A percentile compares a stretch with the other conserved stretches of the same genome.
Conservation (phyloP, 2,329 filamentous ascomycete genomes). For the Calonectria pseudoreteaudii region DNA sequence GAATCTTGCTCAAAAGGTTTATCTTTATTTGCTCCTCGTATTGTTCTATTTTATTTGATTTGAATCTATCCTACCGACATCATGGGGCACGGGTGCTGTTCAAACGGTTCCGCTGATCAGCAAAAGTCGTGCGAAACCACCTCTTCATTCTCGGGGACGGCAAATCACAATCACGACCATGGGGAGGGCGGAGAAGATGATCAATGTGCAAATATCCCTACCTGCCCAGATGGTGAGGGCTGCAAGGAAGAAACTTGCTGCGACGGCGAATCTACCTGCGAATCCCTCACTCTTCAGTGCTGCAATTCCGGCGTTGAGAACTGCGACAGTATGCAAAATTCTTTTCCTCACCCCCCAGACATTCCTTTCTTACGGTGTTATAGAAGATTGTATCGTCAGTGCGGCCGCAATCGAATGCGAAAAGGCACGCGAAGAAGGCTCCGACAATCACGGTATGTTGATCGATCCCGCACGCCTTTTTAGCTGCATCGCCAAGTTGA, state of each 20-base stretch:
- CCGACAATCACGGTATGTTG: not conserved
- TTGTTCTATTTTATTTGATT: no score
- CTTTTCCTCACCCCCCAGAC: fast-evolving
- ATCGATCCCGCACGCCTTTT: not conserved
- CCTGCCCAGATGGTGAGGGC: not conserved
- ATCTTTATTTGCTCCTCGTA: no score
- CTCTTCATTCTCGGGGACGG: not conserved
- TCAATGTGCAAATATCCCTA: not conserved
- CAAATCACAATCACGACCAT: not conserved
- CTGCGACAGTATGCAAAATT: not conserved
- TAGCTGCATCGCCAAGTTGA: no score
- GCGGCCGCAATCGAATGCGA: not conserved
- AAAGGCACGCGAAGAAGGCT: not conserved
- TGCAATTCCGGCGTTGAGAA: not conserved
- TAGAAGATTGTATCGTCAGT: not conserved
- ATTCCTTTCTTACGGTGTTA: not conserved
- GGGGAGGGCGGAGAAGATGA: not conserved
- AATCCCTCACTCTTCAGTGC: not conserved
- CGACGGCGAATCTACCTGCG: not conserved
- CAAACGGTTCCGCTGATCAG: not conserved
- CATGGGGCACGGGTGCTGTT: not conserved
- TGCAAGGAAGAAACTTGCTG: not conserved
- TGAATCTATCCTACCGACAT: not conserved
- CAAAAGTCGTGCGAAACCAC: not conserved
- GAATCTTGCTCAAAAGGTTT: no score